phyloP scores from a whole-genome alignment of 345 rosid genomes.

The Citropsis articulata region DNA sequence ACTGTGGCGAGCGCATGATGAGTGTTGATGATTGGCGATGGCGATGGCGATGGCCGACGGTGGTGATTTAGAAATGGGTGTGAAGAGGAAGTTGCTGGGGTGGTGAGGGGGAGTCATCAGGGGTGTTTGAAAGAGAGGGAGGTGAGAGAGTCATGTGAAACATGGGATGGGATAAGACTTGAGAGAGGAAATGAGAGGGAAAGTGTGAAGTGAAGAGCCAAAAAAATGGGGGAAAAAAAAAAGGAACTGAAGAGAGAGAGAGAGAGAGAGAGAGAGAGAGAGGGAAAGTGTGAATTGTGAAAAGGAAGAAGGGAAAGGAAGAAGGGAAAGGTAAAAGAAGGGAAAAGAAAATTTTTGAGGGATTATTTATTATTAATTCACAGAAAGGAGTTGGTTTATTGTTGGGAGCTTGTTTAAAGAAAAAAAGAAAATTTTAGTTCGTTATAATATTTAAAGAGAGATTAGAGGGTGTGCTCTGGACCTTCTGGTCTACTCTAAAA shows the following conservation, averaged over 20 bases:
- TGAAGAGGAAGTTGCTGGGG: background rate
- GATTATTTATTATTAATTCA: too few species aligned
- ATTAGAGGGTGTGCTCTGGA: too few species aligned
- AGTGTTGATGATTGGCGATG: background rate
- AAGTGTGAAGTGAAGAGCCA: slow-evolving; percentile 14
- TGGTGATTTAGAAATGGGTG: background rate
- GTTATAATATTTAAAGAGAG: too few species aligned
- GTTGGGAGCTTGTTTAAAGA: too few species aligned
- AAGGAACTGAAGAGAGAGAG: background rate
- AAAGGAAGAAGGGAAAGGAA: background rate
- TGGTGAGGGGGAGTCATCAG: slow-evolving; percentile 14
- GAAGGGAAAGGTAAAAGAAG: too few species aligned
- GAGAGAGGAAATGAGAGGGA: slow-evolving; percentile 32
- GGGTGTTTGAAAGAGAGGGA: slow-evolving; percentile 8
- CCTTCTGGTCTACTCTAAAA: too few species aligned
- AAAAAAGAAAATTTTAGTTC: too few species aligned
- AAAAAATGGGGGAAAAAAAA: background rate
- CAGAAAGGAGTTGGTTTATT: too few species aligned
- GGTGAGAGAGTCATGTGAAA: background rate
- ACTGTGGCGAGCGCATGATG: slow-evolving; percentile 70
- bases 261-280: background rate
- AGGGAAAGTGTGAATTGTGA: too few species aligned
- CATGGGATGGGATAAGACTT: too few species aligned
- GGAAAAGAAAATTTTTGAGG: too few species aligned
- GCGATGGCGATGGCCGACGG: slow-evolving; percentile 4